These are phyloP conservation scores for Rhodotorula toruloides DNA, from an alignment of 768 basidiomycete genomes.

Conservation along the genomic window DNA sequence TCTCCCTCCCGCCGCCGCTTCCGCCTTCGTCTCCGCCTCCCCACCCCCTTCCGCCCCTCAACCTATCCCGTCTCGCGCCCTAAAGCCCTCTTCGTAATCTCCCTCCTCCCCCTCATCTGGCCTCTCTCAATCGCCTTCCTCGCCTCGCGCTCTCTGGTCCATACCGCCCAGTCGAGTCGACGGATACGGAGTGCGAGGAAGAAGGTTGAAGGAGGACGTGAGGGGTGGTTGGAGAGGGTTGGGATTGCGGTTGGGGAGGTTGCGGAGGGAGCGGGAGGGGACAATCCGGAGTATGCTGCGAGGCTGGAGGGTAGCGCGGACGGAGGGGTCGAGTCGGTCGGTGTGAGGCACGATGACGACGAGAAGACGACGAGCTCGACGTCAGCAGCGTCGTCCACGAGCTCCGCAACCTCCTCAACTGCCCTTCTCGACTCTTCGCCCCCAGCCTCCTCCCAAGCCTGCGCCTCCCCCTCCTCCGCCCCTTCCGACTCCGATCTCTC, in stretches of 20 bases:
- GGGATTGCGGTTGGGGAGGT: constrained; percentile 26
- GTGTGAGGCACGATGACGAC: no score
- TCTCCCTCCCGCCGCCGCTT: constrained; percentile 52
- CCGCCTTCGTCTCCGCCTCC: constrained; percentile 59
- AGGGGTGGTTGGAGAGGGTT: constrained; percentile 27
- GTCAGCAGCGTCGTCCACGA: no score
- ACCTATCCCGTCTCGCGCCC: constrained; percentile 51
- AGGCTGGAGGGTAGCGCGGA: background rate
- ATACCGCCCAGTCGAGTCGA: constrained; percentile 58
- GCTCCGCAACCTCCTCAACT: no score
- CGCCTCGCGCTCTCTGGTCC: constrained; percentile 57
- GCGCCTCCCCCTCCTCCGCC: background rate
- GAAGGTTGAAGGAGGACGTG: constrained; percentile 3
- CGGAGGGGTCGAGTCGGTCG: no score
- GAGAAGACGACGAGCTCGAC: no score
- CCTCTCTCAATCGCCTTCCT: constrained; percentile 28
- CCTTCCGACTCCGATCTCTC: background rate
- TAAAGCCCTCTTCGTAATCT: constrained; percentile 37
- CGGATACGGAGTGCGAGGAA: constrained; percentile 57
- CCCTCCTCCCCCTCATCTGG: constrained; percentile 25
- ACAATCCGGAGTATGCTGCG: constrained; percentile 23
- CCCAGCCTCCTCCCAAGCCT: no score
- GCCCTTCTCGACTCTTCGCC: no score
- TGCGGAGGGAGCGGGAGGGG: constrained; percentile 14
- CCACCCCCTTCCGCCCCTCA: constrained; percentile 56